Evolutionary conservation across 1,139 yeast species (phyloP), one percentile per base, ranked within the genome.

Genomic region (Yamadazyma epiphylla): DNA sequence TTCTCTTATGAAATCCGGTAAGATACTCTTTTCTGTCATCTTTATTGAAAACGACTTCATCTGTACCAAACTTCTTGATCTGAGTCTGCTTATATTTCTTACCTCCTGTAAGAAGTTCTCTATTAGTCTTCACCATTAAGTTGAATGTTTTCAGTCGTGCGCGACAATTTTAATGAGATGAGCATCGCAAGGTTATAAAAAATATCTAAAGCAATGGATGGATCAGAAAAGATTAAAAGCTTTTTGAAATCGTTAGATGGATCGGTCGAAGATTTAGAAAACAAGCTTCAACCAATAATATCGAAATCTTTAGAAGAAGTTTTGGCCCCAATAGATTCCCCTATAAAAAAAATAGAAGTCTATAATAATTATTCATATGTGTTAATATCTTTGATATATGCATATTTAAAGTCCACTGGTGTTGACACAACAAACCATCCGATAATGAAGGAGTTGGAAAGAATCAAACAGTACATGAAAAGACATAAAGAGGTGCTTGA

Each of bases 1-100:
- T 91, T 50, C 98, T 74, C 60, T 91, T 91, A 56, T 91, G 98
- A 54, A 91, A 91, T 20, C 98, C 98, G 1, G 96, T 91, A 45
- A 91, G 64, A 55, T 80, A 91, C 38, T 89, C 95, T 22, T 66
- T 60, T 53, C 96, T 65, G 15, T 80, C 73, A 22, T 74, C 83
- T 43, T 77, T 75, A 58, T 89, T 91, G 53, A 86, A 89, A 2
- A 74, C 76, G 21, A 89, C 94, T 51, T 86, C 95, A 21, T 76
- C 88, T 3, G 80, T 88, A 19, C 87, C 72, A 45, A 74, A 78
- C 47, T 74, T 75, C 46, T 74, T 78, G 36, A 75, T 62, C 62
- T 84, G 60, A 57, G 76, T 68, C 37, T 69, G 69, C n/a, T 80
- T 81, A 58, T 88, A 88, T 46, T 73, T 75, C 57, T 83, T 78